Percentiles rank a stretch among this genome's conserved stretches.
Conservation (phyloP, 2,329 filamentous ascomycete species). For the Didymella pomorum region DNA sequence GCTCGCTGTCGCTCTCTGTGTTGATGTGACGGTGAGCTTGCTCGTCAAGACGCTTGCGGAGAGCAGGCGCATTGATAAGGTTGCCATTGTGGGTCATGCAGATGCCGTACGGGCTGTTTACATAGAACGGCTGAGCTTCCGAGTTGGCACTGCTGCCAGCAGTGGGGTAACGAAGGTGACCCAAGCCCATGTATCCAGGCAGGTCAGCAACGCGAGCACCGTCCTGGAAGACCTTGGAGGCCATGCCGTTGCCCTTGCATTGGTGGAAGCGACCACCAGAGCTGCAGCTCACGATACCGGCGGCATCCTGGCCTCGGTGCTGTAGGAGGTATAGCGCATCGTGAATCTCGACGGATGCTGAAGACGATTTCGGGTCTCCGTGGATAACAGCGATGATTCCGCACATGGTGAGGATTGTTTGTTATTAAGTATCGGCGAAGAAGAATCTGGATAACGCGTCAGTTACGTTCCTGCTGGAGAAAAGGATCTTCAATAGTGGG, state of each 20-base stretch:
- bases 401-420: conserved; percentile 53
- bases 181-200: conserved; percentile 86
- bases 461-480: conserved; percentile 30
- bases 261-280: conserved; percentile 83
- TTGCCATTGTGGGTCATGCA: conserved; percentile 88
- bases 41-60: conserved; percentile 75
- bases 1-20: conserved; percentile 86
- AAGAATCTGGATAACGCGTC: conserved; percentile 31
- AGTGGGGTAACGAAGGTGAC: conserved; percentile 88
- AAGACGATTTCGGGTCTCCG: conserved; percentile 50
- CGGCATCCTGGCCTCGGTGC: conserved; percentile 85
- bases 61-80: conserved; percentile 77
- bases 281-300: conserved; percentile 79
- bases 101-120: conserved; percentile 84
- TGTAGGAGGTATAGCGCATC: conserved; percentile 52
- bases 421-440: conserved; percentile 7
- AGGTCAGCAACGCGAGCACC: conserved; percentile 76
- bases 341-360: conserved; percentile 55
- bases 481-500: conserved; percentile 28
- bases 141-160: conserved; percentile 83
- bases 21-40: conserved; percentile 88
- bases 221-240: conserved; percentile 82
- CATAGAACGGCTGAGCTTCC: conserved; percentile 92
- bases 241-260: conserved; percentile 90
- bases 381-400: conserved; percentile 61